Evolutionary conservation across 148 eudicot species (phyloP).

Genomic region (Suaeda aralocaspica): DNA sequence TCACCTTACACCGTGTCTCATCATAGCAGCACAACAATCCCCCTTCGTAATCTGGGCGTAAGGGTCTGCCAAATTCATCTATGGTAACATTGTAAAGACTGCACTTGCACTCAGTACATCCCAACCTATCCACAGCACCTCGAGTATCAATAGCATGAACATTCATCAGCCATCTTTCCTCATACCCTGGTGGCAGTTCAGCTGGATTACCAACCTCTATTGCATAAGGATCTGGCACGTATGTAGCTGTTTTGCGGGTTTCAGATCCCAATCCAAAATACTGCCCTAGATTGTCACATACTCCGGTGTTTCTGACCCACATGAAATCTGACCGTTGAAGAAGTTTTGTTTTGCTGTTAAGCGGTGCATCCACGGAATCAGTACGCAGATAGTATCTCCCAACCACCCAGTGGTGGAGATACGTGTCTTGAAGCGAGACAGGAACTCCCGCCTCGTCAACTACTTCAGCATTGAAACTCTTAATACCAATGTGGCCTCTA

Average conservation of each 20-base stretch:
- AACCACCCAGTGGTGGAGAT: conserved; percentile 84
- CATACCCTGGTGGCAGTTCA: conserved; percentile 68
- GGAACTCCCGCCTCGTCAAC: conserved; percentile 73
- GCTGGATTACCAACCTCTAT: conserved; percentile 68
- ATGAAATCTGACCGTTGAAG: conserved; percentile 33
- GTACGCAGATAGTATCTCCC: conserved; percentile 46
- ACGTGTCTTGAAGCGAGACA: conserved; percentile 75
- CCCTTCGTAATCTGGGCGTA: conserved; percentile 53
- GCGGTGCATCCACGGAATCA: conserved; percentile 30
- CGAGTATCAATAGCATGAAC: conserved; percentile 94
- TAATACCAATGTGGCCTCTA: conserved; percentile 65
- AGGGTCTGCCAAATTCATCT: conserved; percentile 38
- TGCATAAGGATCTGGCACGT: conserved; percentile 78
- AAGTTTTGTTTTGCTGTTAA: conserved; percentile 11
- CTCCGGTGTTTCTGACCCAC: conserved; percentile 42
- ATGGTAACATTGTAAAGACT: conserved; percentile 64
- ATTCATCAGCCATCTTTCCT: conserved; percentile 76
- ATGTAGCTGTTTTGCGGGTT: conserved; percentile 68
- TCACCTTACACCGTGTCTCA: conserved; percentile 53
- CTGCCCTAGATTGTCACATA: conserved; percentile 44
- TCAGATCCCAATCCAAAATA: conserved; percentile 90
- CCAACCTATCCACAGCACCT: conserved; percentile 55
- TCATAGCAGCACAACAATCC: conserved; percentile 86
- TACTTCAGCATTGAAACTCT: conserved; percentile 76
- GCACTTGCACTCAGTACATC: conserved; percentile 90